Evolutionary conservation across 2,329 filamentous ascomycete species (phyloP).

Genomic region (Penicillium olsonii): DNA sequence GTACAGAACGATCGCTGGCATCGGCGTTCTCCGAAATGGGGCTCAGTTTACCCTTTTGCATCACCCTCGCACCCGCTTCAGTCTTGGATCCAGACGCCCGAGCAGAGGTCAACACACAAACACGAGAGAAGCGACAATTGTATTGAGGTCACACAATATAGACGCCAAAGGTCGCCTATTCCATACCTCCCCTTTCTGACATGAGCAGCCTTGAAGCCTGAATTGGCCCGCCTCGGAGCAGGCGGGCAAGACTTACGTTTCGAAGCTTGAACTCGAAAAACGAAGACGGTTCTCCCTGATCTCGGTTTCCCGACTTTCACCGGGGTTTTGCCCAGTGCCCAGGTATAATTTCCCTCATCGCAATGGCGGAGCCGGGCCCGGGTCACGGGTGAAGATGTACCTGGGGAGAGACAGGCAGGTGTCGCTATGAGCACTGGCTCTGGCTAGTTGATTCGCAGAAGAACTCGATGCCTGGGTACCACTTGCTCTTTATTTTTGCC

Average conservation of each 20-base stretch:
- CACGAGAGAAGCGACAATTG: not conserved
- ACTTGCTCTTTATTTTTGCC: not conserved
- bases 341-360: not conserved
- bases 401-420: not conserved
- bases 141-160: too few species aligned
- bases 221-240: not conserved
- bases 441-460: not conserved
- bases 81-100: not conserved
- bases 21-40: not conserved
- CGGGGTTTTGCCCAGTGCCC: not conserved
- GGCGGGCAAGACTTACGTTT: not conserved
- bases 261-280: too few species aligned
- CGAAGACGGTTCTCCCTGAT: not conserved
- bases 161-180: not conserved
- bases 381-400: constrained; percentile 8
- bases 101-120: not conserved
- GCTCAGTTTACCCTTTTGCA: not conserved
- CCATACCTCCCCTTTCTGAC: not conserved
- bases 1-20: too few species aligned
- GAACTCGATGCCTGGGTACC: constrained; percentile 1
- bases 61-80: not conserved
- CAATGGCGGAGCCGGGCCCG: not conserved
- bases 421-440: not conserved
- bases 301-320: not conserved
- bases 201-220: not conserved